Base-by-base conservation (phyloP, 164 flowering plant species). In the Umbellularia californica region DNA sequence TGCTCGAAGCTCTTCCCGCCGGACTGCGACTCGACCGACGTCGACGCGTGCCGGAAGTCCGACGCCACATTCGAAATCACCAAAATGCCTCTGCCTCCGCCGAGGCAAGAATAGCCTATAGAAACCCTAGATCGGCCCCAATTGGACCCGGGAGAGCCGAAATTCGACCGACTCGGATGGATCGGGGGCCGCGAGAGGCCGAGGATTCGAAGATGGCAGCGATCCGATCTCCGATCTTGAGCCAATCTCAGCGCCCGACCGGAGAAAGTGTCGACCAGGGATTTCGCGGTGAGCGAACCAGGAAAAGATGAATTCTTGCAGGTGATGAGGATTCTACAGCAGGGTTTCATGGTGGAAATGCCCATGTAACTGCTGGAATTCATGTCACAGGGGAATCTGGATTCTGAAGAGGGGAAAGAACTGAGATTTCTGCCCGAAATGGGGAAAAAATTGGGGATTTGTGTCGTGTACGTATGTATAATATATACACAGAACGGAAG, bases 1-100 rank as follows among this genome's bases (percentile, higher is more conserved):
- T 89, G 83, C 80, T 89, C 93, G 28, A 90, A 87, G 65, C 85
- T 75, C 78, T 84, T 88, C 67, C 84, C 86, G 66, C 79, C 88
- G 51, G 82, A 83, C 72, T 80, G 86, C 76, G 81, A 30, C 22
- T 91, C 98, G 51, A 84, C 83, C 4, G 92, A 84, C 0, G 90
- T 88, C 5, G 97, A 92, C 77, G 85, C 82, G 25, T 84, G 82
- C 81, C 92, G 83, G 75, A 82, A 4, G 77, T 89, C 88, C 2
- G 96, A 89, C 0, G 88, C 90, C 65, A 89, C 89, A 74, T 82
- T 83, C 19, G 84, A 76, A 51, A 88, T 76, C 23, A 81, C 75
- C 52, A 73, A 81, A 69, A 70, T 62, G 58, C 80, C 80, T 74
- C 77, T 81, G 33, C 70, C 65, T 19, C 35, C 74, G 79, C 75